phyloP scores from a whole-genome alignment of 768 basidiomycete species.

The Arthromyces matolae region DNA sequence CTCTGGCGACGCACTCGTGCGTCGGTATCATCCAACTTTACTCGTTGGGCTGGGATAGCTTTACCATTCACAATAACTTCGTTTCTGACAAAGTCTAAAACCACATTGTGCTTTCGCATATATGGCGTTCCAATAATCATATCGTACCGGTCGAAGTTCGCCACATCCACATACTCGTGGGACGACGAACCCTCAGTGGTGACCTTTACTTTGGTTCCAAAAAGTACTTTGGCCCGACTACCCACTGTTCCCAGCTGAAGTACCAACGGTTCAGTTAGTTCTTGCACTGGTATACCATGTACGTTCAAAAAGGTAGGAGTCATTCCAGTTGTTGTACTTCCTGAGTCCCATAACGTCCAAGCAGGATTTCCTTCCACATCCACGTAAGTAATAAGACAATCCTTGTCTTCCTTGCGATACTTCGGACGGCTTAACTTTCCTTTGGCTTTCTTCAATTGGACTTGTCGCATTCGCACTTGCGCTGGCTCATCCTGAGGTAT shows the following conservation, averaged over 20 bases:
- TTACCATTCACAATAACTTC: slow-evolving; percentile 10
- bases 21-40: neutral
- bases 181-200: neutral
- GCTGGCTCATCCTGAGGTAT: neutral
- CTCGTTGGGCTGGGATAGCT: neutral
- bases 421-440: neutral
- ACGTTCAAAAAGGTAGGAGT: slow-evolving; percentile 16
- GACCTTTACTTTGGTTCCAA: slow-evolving; percentile 16
- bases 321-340: slow-evolving; percentile 19
- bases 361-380: neutral
- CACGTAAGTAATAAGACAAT: neutral
- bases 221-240: slow-evolving; percentile 25
- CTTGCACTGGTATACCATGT: slow-evolving; percentile 7
- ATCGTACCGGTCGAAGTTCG: slow-evolving; percentile 34
- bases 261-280: slow-evolving; percentile 12
- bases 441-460: neutral
- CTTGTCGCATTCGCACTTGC: neutral
- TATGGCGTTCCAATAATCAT: slow-evolving; percentile 32
- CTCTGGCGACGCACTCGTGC: neutral
- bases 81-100: slow-evolving; percentile 21
- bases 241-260: slow-evolving; percentile 32
- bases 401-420: neutral
- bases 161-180: slow-evolving; percentile 27
- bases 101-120: slow-evolving; percentile 19
- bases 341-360: slow-evolving; percentile 17